phyloP scores from a whole-genome alignment of 2,329 filamentous ascomycete genomes.

The Colletotrichum zoysiae region DNA sequence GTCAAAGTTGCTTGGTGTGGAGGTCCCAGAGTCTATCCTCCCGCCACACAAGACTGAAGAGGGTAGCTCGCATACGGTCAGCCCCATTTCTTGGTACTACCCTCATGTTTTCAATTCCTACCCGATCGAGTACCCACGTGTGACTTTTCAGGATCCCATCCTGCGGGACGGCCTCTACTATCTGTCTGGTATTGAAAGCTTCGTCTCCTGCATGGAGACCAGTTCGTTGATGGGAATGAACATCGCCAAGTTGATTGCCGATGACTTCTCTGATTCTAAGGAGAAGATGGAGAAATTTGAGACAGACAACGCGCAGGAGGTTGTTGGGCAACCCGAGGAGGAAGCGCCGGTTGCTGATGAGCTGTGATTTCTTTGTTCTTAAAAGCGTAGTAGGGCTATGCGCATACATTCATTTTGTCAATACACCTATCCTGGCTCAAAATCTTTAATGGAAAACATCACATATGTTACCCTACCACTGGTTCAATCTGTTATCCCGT shows the following conservation, averaged over 20 bases:
- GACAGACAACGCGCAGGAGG: conserved; percentile 29
- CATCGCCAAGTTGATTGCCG: conserved; percentile 77
- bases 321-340: conserved; percentile 34
- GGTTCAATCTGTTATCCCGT: not conserved
- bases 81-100: conserved; percentile 79
- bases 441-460: no score
- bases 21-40: conserved; percentile 59
- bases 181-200: conserved; percentile 85
- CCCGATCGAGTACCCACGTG: conserved; percentile 84
- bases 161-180: conserved; percentile 78
- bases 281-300: conserved; percentile 20
- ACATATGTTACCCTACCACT: not conserved
- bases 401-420: not conserved
- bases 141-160: conserved; percentile 86
- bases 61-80: conserved; percentile 43
- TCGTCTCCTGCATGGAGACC: conserved; percentile 98
- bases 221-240: conserved; percentile 92
- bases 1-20: conserved; percentile 62
- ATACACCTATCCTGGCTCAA: no score
- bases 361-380: conserved; percentile 26
- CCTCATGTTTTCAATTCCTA: conserved; percentile 87
- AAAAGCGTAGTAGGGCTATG: not conserved
- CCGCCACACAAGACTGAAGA: conserved; percentile 48
- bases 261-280: conserved; percentile 59
- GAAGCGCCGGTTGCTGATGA: conserved; percentile 41